Conservation (phyloP, 805 yeast species). For the Spencermartinsiella europaea region DNA sequence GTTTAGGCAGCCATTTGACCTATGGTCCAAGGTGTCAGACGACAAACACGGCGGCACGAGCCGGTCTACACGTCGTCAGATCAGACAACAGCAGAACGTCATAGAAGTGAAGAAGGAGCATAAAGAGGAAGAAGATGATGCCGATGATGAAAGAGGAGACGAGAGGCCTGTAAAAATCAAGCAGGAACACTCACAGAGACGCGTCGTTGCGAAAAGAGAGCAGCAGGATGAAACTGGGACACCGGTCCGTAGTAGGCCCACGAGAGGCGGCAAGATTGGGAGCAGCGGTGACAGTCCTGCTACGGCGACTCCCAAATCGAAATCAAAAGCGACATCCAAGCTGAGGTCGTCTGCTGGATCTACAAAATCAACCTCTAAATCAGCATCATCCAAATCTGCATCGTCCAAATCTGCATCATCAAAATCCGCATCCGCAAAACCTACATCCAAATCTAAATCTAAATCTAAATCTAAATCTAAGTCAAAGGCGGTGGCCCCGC, state of each 20-base stretch:
- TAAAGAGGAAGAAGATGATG: neutral
- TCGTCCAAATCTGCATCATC: too few relatives aligned
- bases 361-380: neutral
- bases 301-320: neutral
- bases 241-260: too few relatives aligned
- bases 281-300: neutral
- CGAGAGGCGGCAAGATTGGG: too few relatives aligned
- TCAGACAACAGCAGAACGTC: constrained; percentile 16
- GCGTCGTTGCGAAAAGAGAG: too few relatives aligned
- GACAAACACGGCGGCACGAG: constrained; percentile 28
- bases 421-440: neutral
- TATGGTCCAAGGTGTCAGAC: constrained; percentile 35
- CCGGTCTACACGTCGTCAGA: constrained; percentile 26
- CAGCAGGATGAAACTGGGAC: too few relatives aligned
- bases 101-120: constrained; percentile 4
- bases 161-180: neutral
- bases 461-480: constrained; percentile 5
- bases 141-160: neutral
- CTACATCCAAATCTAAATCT: neutral
- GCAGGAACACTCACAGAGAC: too few relatives aligned
- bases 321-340: neutral
- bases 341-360: too few relatives aligned
- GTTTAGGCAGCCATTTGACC: constrained; percentile 29
- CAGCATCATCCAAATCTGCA: neutral
- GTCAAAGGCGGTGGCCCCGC: neutral